phyloP scores from a whole-genome alignment of 2,329 filamentous ascomycete genomes.

The Trichophyton verrucosum region DNA sequence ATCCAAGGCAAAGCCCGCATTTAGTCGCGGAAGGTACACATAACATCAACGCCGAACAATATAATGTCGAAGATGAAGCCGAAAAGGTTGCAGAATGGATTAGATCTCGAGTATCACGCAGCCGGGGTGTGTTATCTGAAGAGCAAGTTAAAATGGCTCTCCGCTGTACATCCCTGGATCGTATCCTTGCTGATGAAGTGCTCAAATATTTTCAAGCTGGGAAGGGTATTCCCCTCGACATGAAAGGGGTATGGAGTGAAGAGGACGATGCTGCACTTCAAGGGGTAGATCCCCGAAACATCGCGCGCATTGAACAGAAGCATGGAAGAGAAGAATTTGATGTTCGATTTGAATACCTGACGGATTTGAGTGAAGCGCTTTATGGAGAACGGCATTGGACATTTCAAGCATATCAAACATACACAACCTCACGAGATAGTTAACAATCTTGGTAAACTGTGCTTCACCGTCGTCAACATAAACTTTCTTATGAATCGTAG shows the following conservation, averaged over 20 bases:
- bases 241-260: constrained; percentile 37
- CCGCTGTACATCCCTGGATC: constrained; percentile 31
- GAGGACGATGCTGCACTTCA: constrained; percentile 32
- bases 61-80: background rate
- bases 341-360: constrained; percentile 3
- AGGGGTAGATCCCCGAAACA: constrained; percentile 21
- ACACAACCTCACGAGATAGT: background rate
- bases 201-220: constrained; percentile 22
- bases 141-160: constrained; percentile 25
- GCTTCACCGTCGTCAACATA: background rate
- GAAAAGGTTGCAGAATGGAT: constrained; percentile 29
- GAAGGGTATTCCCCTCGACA: constrained; percentile 28
- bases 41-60: background rate
- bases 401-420: background rate
- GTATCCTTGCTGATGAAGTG: constrained; percentile 26
- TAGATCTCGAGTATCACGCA: constrained; percentile 13
- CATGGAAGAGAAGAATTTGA: constrained; percentile 25
- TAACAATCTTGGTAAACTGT: background rate
- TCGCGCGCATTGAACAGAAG: constrained; percentile 30
- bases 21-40: no score
- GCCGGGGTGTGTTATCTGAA: constrained; percentile 13
- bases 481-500: background rate
- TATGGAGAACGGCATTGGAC: background rate
- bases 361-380: background rate
- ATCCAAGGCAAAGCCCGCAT: background rate